These are phyloP conservation scores for Venturia carpophila DNA, from an alignment of 2,329 filamentous ascomycete genomes.

Conservation along the genomic window DNA sequence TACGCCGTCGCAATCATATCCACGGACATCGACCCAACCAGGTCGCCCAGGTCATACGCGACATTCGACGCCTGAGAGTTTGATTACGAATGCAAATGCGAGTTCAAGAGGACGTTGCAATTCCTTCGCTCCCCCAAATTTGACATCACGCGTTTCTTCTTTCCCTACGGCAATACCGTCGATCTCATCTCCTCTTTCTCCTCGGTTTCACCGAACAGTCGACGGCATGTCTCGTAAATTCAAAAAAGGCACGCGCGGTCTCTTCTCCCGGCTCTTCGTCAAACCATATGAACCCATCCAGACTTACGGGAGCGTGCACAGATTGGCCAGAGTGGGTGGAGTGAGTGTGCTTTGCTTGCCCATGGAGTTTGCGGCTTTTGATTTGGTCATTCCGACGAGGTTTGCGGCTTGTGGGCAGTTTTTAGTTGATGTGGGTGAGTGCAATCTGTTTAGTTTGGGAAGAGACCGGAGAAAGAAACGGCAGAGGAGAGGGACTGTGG, in stretches of 20 bases:
- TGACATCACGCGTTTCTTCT: background rate
- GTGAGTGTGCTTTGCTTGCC: conserved; percentile 56
- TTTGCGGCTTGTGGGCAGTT: conserved; percentile 59
- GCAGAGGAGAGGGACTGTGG: background rate
- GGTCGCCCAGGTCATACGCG: background rate
- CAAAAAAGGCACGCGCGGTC: conserved; percentile 7
- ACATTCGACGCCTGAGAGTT: background rate
- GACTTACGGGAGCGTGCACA: conserved; percentile 35
- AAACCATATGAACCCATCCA: conserved; percentile 27
- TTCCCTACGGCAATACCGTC: background rate
- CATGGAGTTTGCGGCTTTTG: conserved; percentile 48
- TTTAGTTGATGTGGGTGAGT: conserved; percentile 51
- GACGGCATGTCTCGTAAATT: conserved; percentile 6
- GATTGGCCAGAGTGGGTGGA: conserved; percentile 56
- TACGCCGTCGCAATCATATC: too few species aligned
- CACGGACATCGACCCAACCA: background rate
- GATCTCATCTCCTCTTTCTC: background rate
- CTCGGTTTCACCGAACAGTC: background rate
- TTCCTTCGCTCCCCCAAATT: background rate
- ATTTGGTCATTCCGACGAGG: conserved; percentile 55
- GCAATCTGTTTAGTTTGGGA: background rate
- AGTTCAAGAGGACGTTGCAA: too few species aligned
- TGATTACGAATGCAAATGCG: too few species aligned
- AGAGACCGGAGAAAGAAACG: background rate
- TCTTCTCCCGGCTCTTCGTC: conserved; percentile 27